Evolutionary conservation across 2,329 filamentous ascomycete genomes (phyloP), one percentile per base, ranked within the genome.

Genomic region (Ophiostoma himal-ulmi): DNA sequence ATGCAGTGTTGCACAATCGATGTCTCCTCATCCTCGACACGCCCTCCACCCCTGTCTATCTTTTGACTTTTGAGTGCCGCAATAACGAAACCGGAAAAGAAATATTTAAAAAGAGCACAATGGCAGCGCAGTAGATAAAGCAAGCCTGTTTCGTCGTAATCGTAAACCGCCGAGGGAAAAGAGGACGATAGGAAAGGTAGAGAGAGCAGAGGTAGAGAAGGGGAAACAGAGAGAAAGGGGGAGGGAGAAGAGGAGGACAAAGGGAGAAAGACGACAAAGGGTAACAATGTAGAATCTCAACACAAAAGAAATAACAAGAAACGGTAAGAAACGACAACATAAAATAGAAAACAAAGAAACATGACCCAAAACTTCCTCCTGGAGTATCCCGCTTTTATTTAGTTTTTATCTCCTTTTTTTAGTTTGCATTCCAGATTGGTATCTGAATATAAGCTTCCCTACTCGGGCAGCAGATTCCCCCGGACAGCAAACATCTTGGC

Each of bases 401-500:
- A 39, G 10, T 22, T 39, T 39, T 39, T 39, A 65, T 65, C 62
- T 65, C 62, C 34, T 65, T 39, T 39, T 65, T 34, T 62, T 20
- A 17, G 34, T 11, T 10, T 65, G 41, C 30, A 10, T 65, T 39
- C 34, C 11, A 37, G 20, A 13, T 64, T n/a, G 44, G 14, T 48
- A 48, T 48, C 44, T 17, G 44, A 48, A 48, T 17, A 22, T 10
- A 36, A 36, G 14, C 34, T 4, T 13, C 20, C 68, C 65, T 79
- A 83, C 82, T 88, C 85, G 65, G 87, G 86, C 76, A 88, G 78
- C 75, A 90, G 79, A 79, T 88, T 89, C 75, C 88, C 87, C 78
- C 94, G 90, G 73, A 97, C 92, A 54, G 94, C 94, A 80, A 99
- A 99, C 94, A 99, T 97, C 89, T 99, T 99, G 75, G 92, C 89